Conservation (phyloP, 352 stramenopile genomes). For the Salisapilia sapeloensis region DNA sequence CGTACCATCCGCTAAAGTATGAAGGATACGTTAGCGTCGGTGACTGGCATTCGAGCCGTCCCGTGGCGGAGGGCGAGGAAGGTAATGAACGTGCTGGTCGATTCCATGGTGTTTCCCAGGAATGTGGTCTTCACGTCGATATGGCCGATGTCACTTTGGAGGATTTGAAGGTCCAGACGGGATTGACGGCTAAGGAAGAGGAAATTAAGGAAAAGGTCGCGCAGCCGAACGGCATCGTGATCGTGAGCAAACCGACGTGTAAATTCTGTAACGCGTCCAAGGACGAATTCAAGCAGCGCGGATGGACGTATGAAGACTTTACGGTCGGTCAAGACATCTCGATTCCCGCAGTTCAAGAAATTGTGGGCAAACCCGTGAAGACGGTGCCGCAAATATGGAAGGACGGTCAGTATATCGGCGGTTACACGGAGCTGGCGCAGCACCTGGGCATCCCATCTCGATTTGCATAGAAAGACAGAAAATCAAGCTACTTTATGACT, state of each 20-base stretch:
- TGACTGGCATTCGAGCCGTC: constrained; percentile 71
- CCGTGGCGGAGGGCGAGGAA: constrained; percentile 35
- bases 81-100: constrained; percentile 57
- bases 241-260: constrained; percentile 63
- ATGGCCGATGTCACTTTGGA: constrained; percentile 40
- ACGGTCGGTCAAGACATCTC: constrained; percentile 35
- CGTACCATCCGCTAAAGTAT: constrained; percentile 73
- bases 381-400: constrained; percentile 73
- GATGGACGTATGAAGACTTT: constrained; percentile 52
- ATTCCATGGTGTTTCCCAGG: constrained; percentile 66
- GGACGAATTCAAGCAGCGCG: constrained; percentile 25
- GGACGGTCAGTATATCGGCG: constrained; percentile 57
- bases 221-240: constrained; percentile 27
- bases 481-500: too few species aligned
- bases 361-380: constrained; percentile 33
- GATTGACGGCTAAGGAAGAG: constrained; percentile 10
- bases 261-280: constrained; percentile 59
- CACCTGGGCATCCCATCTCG: constrained; percentile 43
- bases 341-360: constrained; percentile 30
- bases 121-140: constrained; percentile 74
- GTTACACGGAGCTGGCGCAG: constrained; percentile 53
- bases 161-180: constrained; percentile 17
- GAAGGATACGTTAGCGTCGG: constrained; percentile 71
- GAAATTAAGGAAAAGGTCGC: too few species aligned
- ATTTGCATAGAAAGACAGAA: constrained; percentile 14